These are phyloP conservation scores for Salvia rosmarinus DNA, from an alignment of 257 asterid genomes.

Conservation along the genomic window DNA sequence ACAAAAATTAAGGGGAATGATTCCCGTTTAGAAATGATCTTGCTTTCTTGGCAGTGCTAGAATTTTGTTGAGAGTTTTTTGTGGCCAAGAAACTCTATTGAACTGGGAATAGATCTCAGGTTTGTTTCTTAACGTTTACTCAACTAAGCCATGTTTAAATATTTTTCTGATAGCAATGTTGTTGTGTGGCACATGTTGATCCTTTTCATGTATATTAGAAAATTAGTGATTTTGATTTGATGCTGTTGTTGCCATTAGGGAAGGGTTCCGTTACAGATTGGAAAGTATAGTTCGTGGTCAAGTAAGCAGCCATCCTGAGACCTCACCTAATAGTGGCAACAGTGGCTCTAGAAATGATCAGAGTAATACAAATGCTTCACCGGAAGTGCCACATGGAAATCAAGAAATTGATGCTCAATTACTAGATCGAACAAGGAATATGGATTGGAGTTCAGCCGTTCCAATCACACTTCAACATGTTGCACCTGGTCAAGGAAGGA, in stretches of 20 bases:
- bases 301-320: constrained; percentile 69
- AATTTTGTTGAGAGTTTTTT: not conserved
- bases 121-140: constrained; percentile 7
- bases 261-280: constrained; percentile 83
- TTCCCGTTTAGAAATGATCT: not conserved
- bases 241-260: constrained; percentile 49
- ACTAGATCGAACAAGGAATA: constrained; percentile 42
- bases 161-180: constrained; percentile 9
- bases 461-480: constrained; percentile 49
- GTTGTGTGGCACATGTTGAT: constrained; percentile 1
- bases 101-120: not conserved
- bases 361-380: constrained; percentile 48
- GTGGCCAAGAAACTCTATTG: not conserved
- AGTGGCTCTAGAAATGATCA: constrained; percentile 54
- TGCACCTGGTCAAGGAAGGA: constrained; percentile 48
- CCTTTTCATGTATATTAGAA: constrained; percentile 7
- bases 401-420: constrained; percentile 48
- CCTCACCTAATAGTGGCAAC: constrained; percentile 46
- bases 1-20: not conserved
- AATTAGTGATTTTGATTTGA: constrained; percentile 17
- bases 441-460: constrained; percentile 43
- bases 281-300: constrained; percentile 77
- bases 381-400: constrained; percentile 59
- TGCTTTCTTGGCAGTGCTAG: not conserved
- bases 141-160: not conserved